Base-by-base conservation (phyloP, 495 filamentous ascomycete genomes). In the Cercophora samala region DNA sequence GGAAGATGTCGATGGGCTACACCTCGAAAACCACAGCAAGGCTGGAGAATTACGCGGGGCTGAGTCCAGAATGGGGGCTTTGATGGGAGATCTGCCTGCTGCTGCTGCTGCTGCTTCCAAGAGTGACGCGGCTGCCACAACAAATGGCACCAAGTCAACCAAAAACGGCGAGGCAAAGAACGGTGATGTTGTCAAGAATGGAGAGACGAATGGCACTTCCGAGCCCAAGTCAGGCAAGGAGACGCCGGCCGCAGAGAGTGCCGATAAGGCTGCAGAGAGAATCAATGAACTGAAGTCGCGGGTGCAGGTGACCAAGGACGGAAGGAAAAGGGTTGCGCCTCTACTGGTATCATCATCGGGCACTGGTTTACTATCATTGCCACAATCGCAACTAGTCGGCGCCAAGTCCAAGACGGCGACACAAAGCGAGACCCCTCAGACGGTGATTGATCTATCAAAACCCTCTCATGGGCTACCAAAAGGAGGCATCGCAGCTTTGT, bases 231-330 rank as follows among this genome's bases (percentile, higher is more conserved):
- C 71, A 23, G 56, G 58, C 5, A 68, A 68, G 68, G 75, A 78
- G 46, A 74, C 74, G 13, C 64, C 78, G 1, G 73, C 74, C 9
- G 76, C 80, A 29, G 86, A 87, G 65, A 74, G 76, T 63, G 69
- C 82, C 73, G 77, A 83, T 65, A 88, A 88, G 71, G 79, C 87
- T 3, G 87, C 80, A 42, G 77, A 82, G 56, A 89, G 91, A 69
- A 81, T 96, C 46, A 91, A 92, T 60, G 86, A 87, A 63, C 74
- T 97, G 66, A 98, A 98, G 76, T 88, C 92, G 60, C 89, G 94
- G 11, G 92, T 97, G 8, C 97, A 93, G 19, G 90, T 96, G 60
- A 97, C 93, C 1, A 97, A 98, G 76, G 95, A 99, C 63, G 95
- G 95, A 19, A 97, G 93, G 79, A 99, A 98, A 79, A 87, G 96